phyloP scores from a whole-genome alignment of 208 protist genomes.

The Trypanosoma lewisi region DNA sequence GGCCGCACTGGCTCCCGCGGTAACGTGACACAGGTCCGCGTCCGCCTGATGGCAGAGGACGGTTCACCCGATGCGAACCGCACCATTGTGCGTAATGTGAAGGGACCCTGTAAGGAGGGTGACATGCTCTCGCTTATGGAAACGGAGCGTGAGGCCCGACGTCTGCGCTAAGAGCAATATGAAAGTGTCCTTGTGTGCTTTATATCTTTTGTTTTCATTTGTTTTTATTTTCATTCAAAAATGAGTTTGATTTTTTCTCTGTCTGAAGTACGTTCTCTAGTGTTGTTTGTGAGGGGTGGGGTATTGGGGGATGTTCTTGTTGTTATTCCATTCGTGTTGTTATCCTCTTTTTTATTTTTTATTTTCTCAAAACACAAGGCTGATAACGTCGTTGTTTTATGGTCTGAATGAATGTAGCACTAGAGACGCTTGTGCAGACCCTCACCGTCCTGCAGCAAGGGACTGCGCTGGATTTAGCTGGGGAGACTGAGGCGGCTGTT shows the following conservation, averaged over 20 bases:
- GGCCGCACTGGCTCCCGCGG: slow-evolving; percentile 99
- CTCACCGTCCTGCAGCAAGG: slow-evolving; percentile 74
- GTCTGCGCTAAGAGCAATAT: slow-evolving; percentile 93
- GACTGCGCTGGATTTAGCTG: slow-evolving; percentile 56
- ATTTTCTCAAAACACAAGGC: too few species aligned
- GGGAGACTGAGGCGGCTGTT: slow-evolving; percentile 51
- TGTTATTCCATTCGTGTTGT: slow-evolving; percentile 20
- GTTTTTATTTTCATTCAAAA: background rate
- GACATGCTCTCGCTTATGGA: slow-evolving; percentile 99
- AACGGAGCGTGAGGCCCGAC: slow-evolving; percentile 99
- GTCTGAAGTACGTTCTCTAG: too few species aligned
- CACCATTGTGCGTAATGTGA: slow-evolving; percentile 99
- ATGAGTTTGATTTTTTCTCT: slow-evolving; percentile 24
- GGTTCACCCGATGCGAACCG: slow-evolving; percentile 90
- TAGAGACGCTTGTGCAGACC: slow-evolving; percentile 60
- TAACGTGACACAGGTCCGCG: slow-evolving; percentile 98
- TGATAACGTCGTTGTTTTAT: slow-evolving; percentile 6
- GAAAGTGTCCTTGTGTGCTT: slow-evolving; percentile 48
- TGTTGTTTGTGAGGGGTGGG: slow-evolving; percentile 4
- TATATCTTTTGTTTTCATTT: slow-evolving; percentile 23
- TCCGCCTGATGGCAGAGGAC: slow-evolving; percentile 92
- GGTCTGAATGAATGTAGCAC: slow-evolving; percentile 24
- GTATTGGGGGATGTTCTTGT: background rate
- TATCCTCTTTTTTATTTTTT: slow-evolving; percentile 16
- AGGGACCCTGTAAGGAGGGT: slow-evolving; percentile 98